Percentiles rank a stretch among this genome's conserved stretches.
Conservation (phyloP, 306 rosid species). For the Trifolium pratense region DNA sequence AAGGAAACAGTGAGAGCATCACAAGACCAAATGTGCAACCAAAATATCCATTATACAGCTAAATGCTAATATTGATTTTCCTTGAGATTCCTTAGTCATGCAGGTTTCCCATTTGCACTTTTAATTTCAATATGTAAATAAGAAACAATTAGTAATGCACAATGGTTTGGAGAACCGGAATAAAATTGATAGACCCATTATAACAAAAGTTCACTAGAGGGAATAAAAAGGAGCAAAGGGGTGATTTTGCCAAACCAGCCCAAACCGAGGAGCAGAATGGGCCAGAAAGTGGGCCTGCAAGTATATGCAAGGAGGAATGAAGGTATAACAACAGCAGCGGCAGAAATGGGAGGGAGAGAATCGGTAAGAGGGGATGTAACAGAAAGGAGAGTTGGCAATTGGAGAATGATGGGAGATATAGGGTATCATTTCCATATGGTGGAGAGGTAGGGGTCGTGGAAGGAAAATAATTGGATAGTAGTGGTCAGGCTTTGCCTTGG, state of each 20-base stretch:
- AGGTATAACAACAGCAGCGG: neutral
- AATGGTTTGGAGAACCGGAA: conserved; percentile 3
- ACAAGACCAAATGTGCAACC: conserved; percentile 25
- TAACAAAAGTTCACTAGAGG: neutral
- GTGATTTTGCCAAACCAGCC: neutral
- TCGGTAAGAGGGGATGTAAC: neutral
- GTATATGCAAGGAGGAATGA: neutral
- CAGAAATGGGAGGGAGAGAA: neutral
- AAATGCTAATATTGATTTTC: conserved; percentile 23
- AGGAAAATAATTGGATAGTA: neutral
- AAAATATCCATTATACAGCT: conserved; percentile 24
- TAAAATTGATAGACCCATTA: neutral
- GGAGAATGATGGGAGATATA: neutral
- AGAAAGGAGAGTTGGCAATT: neutral
- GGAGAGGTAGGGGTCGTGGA: neutral
- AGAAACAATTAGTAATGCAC: neutral
- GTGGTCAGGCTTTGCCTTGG: neutral
- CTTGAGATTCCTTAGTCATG: conserved; percentile 25
- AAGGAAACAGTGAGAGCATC: conserved; percentile 25
- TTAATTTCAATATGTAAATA: conserved; percentile 19
- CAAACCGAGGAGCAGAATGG: neutral
- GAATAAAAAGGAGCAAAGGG: neutral
- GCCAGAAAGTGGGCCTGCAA: neutral
- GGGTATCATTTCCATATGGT: neutral
- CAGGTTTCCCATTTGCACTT: conserved; percentile 17